Base-by-base conservation (phyloP, 2,329 filamentous ascomycete species). In the Pseudogymnoascus sp. region DNA sequence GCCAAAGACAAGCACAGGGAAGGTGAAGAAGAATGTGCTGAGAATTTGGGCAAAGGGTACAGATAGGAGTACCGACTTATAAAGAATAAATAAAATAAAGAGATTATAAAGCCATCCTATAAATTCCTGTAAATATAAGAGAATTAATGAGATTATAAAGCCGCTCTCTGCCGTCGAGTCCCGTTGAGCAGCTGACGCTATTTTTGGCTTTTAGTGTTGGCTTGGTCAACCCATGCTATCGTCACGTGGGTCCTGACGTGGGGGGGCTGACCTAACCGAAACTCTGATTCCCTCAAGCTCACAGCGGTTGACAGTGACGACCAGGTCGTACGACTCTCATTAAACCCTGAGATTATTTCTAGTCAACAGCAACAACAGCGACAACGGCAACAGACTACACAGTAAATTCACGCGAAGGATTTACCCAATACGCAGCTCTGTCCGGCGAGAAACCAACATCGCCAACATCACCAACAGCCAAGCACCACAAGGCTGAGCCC, bases 1-100 rank as follows among this genome's bases (percentile, higher is more conserved):
- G 67, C 95, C 95, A 9, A 99, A 99, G 83, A 99, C 95, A 29
- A 95, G 90, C 75, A 99, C 95, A 0, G 95, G 95, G 2, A 99
- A 99, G 82, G 83, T 97, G 65, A 88, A 91, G 83, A 99, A 99
- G 85, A 97, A 96, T 71, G 85, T 96, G 6, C 76, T 99, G 63
- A 80, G 95, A 65, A 88, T 91, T 69, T 96, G 93, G 93, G 90
- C 89, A 2, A 90, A 84, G 72, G 82, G 83, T 42, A 75, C 72
- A 13, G 73, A 76, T 65, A 68, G 70, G 62, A 72, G 62, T 64
- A 61, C 62, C 29, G 46, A 38, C 26, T 37, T 63, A 60, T 59
- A 63, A 37, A 40, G 7, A 60, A 29, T 7, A 50, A 53, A 53
- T 33, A 56, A 33, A 33, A 19, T 17, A 33, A 56, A 56, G 50